A percentile compares a stretch with the other conserved stretches of the same genome.
Conservation (phyloP, 306 rosid genomes). For the Gastrolobium bilobum region DNA sequence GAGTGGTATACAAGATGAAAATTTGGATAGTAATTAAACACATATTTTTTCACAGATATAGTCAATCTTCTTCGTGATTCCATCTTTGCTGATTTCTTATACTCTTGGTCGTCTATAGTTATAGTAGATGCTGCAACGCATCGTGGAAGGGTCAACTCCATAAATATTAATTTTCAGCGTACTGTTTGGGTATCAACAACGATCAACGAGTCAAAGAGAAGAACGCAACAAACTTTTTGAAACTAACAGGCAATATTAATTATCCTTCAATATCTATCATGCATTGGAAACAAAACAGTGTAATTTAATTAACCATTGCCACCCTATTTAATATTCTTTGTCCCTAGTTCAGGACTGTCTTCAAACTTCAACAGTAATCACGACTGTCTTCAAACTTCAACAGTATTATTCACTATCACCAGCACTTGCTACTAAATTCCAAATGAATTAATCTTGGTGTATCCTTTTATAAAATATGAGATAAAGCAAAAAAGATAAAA, state of each 20-base stretch:
- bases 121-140: not conserved
- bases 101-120: not conserved
- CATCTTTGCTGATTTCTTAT: not conserved
- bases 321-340: not conserved
- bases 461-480: no score
- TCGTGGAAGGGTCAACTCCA: not conserved
- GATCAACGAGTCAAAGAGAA: constrained; percentile 25
- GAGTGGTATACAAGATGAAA: no score
- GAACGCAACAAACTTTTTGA: not conserved
- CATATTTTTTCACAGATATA: no score
- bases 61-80: not conserved
- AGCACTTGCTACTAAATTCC: no score
- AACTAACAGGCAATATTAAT: not conserved
- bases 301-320: not conserved
- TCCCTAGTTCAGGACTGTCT: not conserved
- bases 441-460: no score
- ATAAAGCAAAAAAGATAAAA: no score
- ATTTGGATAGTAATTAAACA: no score
- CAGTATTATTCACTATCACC: no score
- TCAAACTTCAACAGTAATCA: not conserved
- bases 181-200: not conserved
- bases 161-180: not conserved
- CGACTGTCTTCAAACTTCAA: not conserved
- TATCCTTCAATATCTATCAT: not conserved
- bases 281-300: not conserved